phyloP scores from a whole-genome alignment of 345 rosid genomes.

The Iberis pinnata region DNA sequence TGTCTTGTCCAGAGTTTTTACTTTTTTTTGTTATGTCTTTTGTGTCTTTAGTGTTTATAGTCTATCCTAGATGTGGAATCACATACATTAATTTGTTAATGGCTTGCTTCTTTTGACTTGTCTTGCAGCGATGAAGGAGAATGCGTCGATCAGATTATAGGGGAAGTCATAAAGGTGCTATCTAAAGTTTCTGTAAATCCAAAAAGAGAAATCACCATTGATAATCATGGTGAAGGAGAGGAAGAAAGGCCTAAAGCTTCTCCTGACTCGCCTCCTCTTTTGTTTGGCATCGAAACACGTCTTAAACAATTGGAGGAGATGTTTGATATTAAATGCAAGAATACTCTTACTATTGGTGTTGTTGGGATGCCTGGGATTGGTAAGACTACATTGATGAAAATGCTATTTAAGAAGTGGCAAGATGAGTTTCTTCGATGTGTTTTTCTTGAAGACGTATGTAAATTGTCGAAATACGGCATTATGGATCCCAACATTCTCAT shows the following conservation, averaged over 20 bases:
- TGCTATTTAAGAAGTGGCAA: background rate
- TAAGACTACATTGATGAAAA: background rate
- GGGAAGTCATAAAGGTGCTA: too few species aligned
- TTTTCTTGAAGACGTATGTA: background rate
- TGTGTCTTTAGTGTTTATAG: too few species aligned
- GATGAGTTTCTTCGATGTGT: background rate
- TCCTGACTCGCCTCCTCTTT: background rate
- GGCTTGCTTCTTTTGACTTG: too few species aligned
- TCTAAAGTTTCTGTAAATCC: too few species aligned
- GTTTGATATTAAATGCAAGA: background rate
- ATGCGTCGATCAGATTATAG: too few species aligned
- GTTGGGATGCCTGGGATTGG: conserved; percentile 22
- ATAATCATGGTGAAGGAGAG: too few species aligned
- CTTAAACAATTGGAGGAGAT: conserved; percentile 1
- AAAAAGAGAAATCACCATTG: too few species aligned
- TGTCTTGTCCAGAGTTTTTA: too few species aligned
- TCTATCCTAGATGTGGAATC: too few species aligned
- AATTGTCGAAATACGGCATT: background rate
- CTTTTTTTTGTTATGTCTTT: too few species aligned
- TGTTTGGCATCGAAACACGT: conserved; percentile 13
- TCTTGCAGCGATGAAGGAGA: too few species aligned
- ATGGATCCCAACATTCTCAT: background rate
- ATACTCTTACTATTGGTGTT: conserved; percentile 5
- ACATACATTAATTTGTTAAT: too few species aligned
- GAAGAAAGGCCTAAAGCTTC: background rate